A percentile compares a stretch with the other conserved stretches of the same genome.
Conservation (phyloP, 2,329 filamentous ascomycete genomes). For the Sporothrix pallida region DNA sequence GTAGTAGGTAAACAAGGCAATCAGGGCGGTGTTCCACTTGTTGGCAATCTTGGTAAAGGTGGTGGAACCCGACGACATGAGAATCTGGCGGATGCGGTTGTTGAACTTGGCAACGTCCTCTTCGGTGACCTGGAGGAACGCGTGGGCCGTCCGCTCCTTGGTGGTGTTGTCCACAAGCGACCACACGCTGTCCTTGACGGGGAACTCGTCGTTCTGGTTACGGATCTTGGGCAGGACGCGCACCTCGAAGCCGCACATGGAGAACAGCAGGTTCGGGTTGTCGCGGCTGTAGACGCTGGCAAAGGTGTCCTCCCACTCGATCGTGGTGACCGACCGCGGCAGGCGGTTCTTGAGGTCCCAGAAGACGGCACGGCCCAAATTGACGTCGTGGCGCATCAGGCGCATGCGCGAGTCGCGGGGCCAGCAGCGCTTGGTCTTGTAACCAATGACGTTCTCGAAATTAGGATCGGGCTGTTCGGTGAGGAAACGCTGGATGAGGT, state of each 20-base stretch:
- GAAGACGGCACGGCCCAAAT: conserved; percentile 94
- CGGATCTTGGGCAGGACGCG: conserved; percentile 93
- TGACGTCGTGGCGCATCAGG: conserved; percentile 97
- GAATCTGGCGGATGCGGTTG: conserved; percentile 95
- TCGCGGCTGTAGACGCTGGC: conserved; percentile 97
- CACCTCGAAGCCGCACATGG: conserved; percentile 98
- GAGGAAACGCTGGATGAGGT: conserved; percentile 95
- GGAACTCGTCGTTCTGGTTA: conserved; percentile 95
- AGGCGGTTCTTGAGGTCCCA: conserved; percentile 98
- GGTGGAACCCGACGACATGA: conserved; percentile 99
- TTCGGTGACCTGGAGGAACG: conserved; percentile 96
- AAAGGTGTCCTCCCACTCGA: conserved; percentile 99
- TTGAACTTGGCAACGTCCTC: conserved; percentile 99
- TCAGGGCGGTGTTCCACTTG: conserved; percentile 98
- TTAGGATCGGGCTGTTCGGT: conserved; percentile 98
- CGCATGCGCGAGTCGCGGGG: conserved; percentile 97
- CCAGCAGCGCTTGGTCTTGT: conserved; percentile 99
- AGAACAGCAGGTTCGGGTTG: conserved; percentile 95
- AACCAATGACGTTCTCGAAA: conserved; percentile 98
- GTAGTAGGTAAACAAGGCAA: conserved; percentile 98
- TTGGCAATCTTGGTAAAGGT: conserved; percentile 99
- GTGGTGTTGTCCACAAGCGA: conserved; percentile 94
- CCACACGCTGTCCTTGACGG: conserved; percentile 98
- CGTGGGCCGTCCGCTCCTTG: conserved; percentile 95
- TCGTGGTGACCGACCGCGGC: conserved; percentile 91